Evolutionary conservation across 2,329 filamentous ascomycete genomes (phyloP), one percentile per base, ranked within the genome.

Genomic region (Colletotrichum euphorbiae): DNA sequence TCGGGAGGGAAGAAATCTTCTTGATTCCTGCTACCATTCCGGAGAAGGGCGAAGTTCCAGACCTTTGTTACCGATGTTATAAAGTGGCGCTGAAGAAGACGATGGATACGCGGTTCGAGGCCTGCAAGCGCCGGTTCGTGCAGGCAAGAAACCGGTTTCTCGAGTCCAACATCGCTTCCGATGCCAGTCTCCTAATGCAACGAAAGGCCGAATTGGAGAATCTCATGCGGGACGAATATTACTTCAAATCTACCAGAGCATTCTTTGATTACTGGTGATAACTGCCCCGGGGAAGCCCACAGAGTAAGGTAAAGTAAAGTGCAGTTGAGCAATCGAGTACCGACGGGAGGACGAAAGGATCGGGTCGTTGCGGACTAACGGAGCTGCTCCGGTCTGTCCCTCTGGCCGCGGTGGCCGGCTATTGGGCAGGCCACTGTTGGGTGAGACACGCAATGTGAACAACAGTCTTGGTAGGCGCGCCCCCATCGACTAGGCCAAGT

Each of bases 11-110:
- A 38, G 75, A 72, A 6, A 73, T 81, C n/a, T 70, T 74, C 54
- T 59, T 73, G 1, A 54, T 81, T n/a, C 79, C 80, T 0, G 67
- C 68, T 19, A 81, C 78, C 2, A 69, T 80, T 1, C 60, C 74
- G 3, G 73, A 75, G 4, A 75, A 74, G 11, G 78, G 79, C 4
- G 15, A 54, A n/a, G 74, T 80, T 46, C 72, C 74, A n/a, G 46
- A 68, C 31, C 38, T 69, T 11, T 77, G 75, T 43, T 36, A 54
- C 11, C 19, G 45, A 13, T 76, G 72, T 40, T 62, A 59, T 28
- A 45, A 52, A 15, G 33, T 36, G 8, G 61, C 33, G 17, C 56
- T 69, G 8, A 43, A 42, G 5, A 15, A 24, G 17, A 54, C 48
- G 7, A 54, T 38, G n/a, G n/a, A 67, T 8, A 24, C 38, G 21